Evolutionary conservation across 768 basidiomycete genomes (phyloP), one percentile per base, ranked within the genome.

Genomic region (Sutorius australiensis): DNA sequence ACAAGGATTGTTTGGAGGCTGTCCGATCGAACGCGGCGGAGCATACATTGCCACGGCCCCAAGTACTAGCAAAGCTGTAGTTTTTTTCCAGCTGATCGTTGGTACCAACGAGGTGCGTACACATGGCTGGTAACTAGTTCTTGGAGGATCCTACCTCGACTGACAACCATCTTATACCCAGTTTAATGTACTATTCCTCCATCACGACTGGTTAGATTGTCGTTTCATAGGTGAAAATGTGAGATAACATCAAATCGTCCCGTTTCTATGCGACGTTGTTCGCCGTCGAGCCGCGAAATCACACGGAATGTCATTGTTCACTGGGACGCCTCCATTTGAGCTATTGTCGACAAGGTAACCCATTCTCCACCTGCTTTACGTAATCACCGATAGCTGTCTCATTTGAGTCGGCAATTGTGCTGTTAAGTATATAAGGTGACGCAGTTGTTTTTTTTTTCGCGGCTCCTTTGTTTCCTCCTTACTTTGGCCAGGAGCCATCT

Each of bases 1-100:
- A 87, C 64, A 74, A 72, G 40, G 79, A 82, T 48, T 75, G 77
- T 16, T 63, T 87, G 47, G 71, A 79, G 45, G 61, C 62, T 9
- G 73, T 81, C 14, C 58, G 52, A 12, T 44, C 57, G 51, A 62
- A 63, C 45, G 54, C 58, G 10, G 51, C 54, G 19, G 44, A 51
- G 27, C 51, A 65, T 45, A 28, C 49, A 12, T 37, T 51, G 11
- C 48, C 51, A 6, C 47, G 14, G n/a, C 48, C 50, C 31, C 21
- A n/a, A 16, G 30, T 54, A 6, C 28, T 38, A 13, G 51, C 61
- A 44, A 67, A 59, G 37, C 38, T 64, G 44, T 65, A 65, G 34
- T 46, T 48, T 50, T 50, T 44, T 30, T 37, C 53, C 19, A 11
- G 38, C 42, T 31, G 30, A 56, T 32, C 6, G n/a, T 32, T 28